These are phyloP conservation scores for Artemisia tridentata DNA, from an alignment of 129 eudicot species.

Conservation along the genomic window DNA sequence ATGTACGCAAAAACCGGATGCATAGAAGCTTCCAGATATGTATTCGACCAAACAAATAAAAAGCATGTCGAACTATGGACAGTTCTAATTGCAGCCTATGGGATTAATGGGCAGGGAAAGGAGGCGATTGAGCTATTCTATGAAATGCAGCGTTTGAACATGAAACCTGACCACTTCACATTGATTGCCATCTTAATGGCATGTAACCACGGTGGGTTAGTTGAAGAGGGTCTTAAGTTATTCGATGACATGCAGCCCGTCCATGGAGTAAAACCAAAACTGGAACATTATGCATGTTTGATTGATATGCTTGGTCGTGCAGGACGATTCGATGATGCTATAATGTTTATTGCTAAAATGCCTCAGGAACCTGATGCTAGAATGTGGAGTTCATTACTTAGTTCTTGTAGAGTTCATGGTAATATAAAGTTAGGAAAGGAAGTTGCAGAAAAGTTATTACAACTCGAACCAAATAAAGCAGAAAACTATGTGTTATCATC, in stretches of 20 bases:
- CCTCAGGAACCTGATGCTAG: conserved; percentile 48
- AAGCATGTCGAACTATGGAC: conserved; percentile 51
- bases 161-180: conserved; percentile 55
- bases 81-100: conserved; percentile 57
- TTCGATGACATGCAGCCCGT: conserved; percentile 45
- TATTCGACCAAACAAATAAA: conserved; percentile 38
- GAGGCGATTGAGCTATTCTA: conserved; percentile 41
- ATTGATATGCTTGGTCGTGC: conserved; percentile 70
- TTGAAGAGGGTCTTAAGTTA: conserved; percentile 44
- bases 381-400: conserved; percentile 62
- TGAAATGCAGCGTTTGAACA: conserved; percentile 40
- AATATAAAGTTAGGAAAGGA: conserved; percentile 44
- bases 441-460: conserved; percentile 38
- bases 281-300: conserved; percentile 69
- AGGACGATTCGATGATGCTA: conserved; percentile 43
- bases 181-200: conserved; percentile 53
- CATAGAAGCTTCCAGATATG: conserved; percentile 40
- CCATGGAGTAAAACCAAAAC: conserved; percentile 43
- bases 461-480: conserved; percentile 48
- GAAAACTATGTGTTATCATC: conserved; percentile 54
- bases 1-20: conserved; percentile 66
- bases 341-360: conserved; percentile 44
- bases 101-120: conserved; percentile 47
- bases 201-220: conserved; percentile 57
- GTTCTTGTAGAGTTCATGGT: conserved; percentile 54